phyloP scores from a whole-genome alignment of 2,329 filamentous ascomycete species.

The Xenoacremonium recifei region DNA sequence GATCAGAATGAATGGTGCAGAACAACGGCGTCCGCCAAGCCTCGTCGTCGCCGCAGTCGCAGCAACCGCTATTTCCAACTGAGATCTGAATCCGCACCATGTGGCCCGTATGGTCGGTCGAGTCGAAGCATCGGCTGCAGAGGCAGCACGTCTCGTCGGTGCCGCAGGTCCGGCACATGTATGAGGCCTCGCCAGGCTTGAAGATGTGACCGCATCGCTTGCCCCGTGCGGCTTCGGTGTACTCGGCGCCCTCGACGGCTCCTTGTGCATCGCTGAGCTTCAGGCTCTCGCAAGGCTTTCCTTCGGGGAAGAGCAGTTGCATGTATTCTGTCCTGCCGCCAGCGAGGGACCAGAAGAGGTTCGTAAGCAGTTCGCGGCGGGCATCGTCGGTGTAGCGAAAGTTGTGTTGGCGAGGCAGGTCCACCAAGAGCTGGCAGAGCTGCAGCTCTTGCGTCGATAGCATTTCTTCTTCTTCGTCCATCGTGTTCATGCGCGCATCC shows the following conservation, averaged over 20 bases:
- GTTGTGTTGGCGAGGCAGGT: slow-evolving; percentile 69
- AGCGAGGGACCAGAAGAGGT: slow-evolving; percentile 85
- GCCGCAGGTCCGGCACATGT: slow-evolving; percentile 90
- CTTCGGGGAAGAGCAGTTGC: slow-evolving; percentile 77
- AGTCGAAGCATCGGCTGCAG: slow-evolving; percentile 91
- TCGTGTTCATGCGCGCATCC: not conserved
- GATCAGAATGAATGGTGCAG: slow-evolving; percentile 87
- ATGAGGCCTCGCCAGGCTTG: slow-evolving; percentile 89
- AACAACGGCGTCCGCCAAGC: slow-evolving; percentile 86
- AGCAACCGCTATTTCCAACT: slow-evolving; percentile 90
- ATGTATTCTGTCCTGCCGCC: slow-evolving; percentile 73
- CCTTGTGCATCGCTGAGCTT: slow-evolving; percentile 86
- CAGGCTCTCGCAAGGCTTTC: slow-evolving; percentile 63
- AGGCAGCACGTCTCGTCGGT: slow-evolving; percentile 94
- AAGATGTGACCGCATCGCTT: slow-evolving; percentile 98
- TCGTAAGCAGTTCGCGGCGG: slow-evolving; percentile 68
- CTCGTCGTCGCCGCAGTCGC: slow-evolving; percentile 94
- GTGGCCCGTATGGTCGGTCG: slow-evolving; percentile 91
- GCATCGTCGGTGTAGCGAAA: slow-evolving; percentile 76
- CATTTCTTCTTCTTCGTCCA: slow-evolving; percentile 40
- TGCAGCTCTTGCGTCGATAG: slow-evolving; percentile 72
- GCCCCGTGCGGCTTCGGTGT: slow-evolving; percentile 85
- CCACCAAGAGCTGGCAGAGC: slow-evolving; percentile 79
- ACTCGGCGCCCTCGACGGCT: slow-evolving; percentile 90
- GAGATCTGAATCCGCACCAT: slow-evolving; percentile 87